phyloP scores from a whole-genome alignment of 75 land plant genomes.

The Picea glauca region DNA sequence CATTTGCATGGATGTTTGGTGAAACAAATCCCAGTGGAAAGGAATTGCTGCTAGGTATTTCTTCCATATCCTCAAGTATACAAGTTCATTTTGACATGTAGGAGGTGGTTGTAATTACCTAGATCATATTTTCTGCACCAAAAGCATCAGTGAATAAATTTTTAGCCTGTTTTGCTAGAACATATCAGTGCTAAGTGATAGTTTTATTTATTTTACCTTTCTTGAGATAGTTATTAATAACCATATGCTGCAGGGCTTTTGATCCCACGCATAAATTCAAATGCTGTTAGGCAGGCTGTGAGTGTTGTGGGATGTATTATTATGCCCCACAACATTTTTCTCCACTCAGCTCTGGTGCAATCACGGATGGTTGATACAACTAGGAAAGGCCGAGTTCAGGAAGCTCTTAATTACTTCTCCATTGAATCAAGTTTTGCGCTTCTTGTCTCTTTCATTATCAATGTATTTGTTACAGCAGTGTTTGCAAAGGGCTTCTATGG shows the following conservation, averaged over 20 bases:
- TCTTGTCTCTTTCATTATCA: constrained; percentile 77
- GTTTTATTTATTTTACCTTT: too few relatives aligned
- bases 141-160: too few relatives aligned
- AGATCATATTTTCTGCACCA: neutral
- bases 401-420: constrained; percentile 86
- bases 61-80: neutral
- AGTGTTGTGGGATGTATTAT: constrained; percentile 89
- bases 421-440: constrained; percentile 89
- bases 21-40: constrained; percentile 65
- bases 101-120: neutral
- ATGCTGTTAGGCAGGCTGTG: constrained; percentile 76
- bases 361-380: constrained; percentile 68
- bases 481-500: constrained; percentile 95
- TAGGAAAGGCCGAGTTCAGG: constrained; percentile 62
- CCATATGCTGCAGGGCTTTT: constrained; percentile 52
- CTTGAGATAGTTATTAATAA: neutral
- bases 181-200: too few relatives aligned
- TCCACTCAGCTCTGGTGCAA: constrained; percentile 97
- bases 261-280: constrained; percentile 69
- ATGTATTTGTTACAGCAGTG: constrained; percentile 88
- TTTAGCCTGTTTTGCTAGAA: too few relatives aligned
- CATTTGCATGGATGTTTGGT: constrained; percentile 95
- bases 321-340: constrained; percentile 94
- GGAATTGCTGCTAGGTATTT: constrained; percentile 66
- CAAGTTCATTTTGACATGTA: neutral